Evolutionary conservation across 1,284 basidiomycete species (phyloP).

Genomic region (Moesziomyces sp.): DNA sequence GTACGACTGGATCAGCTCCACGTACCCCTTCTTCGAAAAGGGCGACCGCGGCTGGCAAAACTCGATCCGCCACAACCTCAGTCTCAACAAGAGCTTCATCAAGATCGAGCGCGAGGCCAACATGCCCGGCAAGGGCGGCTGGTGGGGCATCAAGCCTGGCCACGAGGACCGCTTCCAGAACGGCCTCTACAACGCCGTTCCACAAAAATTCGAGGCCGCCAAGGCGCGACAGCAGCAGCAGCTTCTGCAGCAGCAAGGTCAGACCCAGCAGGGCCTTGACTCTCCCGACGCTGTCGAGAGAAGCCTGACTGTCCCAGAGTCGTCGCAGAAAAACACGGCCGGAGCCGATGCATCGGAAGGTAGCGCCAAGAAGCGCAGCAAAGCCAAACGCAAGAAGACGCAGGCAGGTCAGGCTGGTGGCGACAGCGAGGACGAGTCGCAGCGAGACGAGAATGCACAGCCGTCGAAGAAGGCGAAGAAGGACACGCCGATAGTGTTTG

Average conservation of each 20-base stretch:
- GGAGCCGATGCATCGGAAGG: constrained; percentile 8
- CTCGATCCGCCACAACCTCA: constrained; percentile 90
- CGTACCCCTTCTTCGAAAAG: constrained; percentile 90
- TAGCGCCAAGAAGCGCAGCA: constrained; percentile 40
- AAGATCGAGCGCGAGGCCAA: constrained; percentile 69
- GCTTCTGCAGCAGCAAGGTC: constrained; percentile 24
- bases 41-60: constrained; percentile 95
- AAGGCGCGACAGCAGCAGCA: constrained; percentile 37
- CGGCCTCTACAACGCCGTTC: constrained; percentile 54
- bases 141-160: constrained; percentile 69
- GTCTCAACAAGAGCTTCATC: constrained; percentile 83
- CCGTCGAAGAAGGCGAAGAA: constrained; percentile 34
- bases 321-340: neutral
- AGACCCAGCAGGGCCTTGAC: constrained; percentile 13
- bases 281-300: constrained; percentile 29
- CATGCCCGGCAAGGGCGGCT: constrained; percentile 69
- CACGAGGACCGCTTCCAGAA: constrained; percentile 65
- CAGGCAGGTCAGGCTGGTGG: constrained; percentile 10
- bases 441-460: constrained; percentile 19
- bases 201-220: constrained; percentile 47
- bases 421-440: constrained; percentile 37
- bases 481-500: constrained; percentile 1
- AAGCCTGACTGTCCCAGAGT: constrained; percentile 9
- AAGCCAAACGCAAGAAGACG: constrained; percentile 45
- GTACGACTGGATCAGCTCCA: constrained; percentile 92